Percentiles rank a stretch among this genome's conserved stretches.
phyloP scores from a whole-genome alignment of 1,284 basidiomycete species.

The Quambalaria eucalypti region DNA sequence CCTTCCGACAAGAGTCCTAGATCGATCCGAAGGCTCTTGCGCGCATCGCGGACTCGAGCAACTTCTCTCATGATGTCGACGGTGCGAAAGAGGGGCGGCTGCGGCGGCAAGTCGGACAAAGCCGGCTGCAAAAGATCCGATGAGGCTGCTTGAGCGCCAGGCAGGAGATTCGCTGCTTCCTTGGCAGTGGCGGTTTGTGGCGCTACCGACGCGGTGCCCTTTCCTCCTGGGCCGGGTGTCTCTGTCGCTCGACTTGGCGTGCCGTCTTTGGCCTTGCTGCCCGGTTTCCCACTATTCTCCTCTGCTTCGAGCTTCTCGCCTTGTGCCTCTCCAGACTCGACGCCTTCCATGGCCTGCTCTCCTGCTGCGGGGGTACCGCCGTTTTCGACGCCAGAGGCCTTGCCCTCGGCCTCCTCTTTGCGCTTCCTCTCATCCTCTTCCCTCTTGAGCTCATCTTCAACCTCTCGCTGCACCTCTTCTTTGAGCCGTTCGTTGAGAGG shows the following conservation, averaged over 20 bases:
- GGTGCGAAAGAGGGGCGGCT: conserved; percentile 68
- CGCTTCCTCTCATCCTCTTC: conserved; percentile 17
- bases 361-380: not conserved
- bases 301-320: no score
- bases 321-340: not conserved
- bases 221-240: not conserved
- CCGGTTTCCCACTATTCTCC: no score
- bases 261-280: not conserved
- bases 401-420: conserved; percentile 15
- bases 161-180: not conserved
- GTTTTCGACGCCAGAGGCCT: not conserved
- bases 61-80: conserved; percentile 87
- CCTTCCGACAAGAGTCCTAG: conserved; percentile 51
- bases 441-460: conserved; percentile 24
- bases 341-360: not conserved
- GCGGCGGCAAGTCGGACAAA: conserved; percentile 65
- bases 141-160: not conserved
- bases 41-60: conserved; percentile 74
- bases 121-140: conserved; percentile 53
- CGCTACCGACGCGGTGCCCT: not conserved
- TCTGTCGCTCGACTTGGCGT: not conserved
- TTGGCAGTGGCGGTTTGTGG: no score
- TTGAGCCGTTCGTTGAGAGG: conserved; percentile 38
- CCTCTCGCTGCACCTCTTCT: conserved; percentile 36
- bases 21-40: conserved; percentile 40